A percentile compares a stretch with the other conserved stretches of the same genome.
These are phyloP conservation scores for Kokia cookei DNA, from an alignment of 441 rosid species.

Conservation along the genomic window DNA sequence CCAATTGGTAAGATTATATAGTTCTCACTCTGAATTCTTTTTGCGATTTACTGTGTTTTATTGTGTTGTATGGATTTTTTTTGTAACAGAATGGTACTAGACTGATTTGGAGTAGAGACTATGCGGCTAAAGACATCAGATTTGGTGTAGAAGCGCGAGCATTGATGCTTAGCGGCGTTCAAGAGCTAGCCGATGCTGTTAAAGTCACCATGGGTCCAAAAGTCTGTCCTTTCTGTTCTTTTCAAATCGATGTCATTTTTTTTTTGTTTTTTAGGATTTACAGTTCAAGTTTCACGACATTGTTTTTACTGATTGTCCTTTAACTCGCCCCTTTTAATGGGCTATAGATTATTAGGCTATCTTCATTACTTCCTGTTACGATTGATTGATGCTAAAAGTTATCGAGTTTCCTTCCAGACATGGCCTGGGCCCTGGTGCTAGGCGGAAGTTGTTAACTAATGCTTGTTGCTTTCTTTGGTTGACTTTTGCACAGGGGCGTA, in stretches of 20 bases:
- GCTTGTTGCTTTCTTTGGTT: neutral
- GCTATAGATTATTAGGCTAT: neutral
- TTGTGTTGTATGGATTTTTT: neutral
- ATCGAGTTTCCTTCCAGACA: neutral
- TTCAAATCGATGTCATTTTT: neutral
- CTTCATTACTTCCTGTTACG: neutral
- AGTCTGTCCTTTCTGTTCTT: constrained; percentile 22
- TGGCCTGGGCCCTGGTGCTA: neutral
- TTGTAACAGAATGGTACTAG: constrained; percentile 55
- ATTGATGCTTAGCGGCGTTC: constrained; percentile 79
- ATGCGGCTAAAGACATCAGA: constrained; percentile 68
- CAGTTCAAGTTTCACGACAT: neutral
- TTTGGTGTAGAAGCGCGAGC: constrained; percentile 90
- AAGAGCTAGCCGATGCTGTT: constrained; percentile 86
- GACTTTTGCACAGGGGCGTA: constrained; percentile 32
- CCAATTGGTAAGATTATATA: constrained; percentile 25
- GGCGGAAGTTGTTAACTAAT: neutral
- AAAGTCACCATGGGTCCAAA: constrained; percentile 91
- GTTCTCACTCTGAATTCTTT: neutral
- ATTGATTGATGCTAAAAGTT: neutral
- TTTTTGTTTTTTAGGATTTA: neutral
- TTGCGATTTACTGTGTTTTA: neutral
- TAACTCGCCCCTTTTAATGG: neutral
- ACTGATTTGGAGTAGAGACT: constrained; percentile 51
- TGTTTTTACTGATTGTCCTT: neutral